phyloP scores from a whole-genome alignment of 345 rosid species.

The Lepidium sativum region DNA sequence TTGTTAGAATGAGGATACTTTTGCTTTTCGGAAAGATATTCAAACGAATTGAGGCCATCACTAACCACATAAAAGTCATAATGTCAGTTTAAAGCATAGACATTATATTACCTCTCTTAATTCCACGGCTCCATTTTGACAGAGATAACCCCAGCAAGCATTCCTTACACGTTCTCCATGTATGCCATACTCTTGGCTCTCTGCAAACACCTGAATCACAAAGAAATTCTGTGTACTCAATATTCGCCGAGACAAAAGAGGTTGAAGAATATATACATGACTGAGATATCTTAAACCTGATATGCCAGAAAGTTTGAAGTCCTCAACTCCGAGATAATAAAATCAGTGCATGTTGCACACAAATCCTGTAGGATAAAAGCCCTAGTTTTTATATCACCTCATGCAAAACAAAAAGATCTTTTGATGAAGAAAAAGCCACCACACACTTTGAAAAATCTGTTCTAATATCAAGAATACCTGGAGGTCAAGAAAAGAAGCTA shows the following conservation, averaged over 20 bases:
- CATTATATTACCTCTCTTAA: constrained; percentile 61
- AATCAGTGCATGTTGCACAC: constrained; percentile 93
- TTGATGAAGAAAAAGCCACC: not conserved
- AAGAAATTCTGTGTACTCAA: not conserved
- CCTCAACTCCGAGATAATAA: constrained; percentile 83
- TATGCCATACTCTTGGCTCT: constrained; percentile 91
- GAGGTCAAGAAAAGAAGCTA: constrained; percentile 96
- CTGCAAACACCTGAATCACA: constrained; percentile 74
- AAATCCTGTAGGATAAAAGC: constrained; percentile 51
- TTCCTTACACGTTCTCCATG: constrained; percentile 96
- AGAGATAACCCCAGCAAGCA: constrained; percentile 98
- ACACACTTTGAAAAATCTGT: not conserved
- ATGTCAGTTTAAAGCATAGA: not conserved
- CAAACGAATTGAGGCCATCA: not conserved
- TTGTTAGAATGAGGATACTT: not conserved
- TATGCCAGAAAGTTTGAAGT: constrained; percentile 84
- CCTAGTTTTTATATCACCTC: not conserved
- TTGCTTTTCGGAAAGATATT: not conserved
- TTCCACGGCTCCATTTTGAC: constrained; percentile 91
- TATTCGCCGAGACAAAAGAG: not conserved
- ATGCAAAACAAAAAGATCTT: not conserved
- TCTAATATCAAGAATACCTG: constrained; percentile 42
- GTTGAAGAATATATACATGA: not conserved
- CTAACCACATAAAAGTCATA: constrained; percentile 2
- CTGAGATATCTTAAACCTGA: constrained; percentile 50